Percentiles rank a stretch among this genome's conserved stretches.
Evolutionary conservation across 2,329 filamentous ascomycete species (phyloP).

Genomic region (Fusarium incarnatum): DNA sequence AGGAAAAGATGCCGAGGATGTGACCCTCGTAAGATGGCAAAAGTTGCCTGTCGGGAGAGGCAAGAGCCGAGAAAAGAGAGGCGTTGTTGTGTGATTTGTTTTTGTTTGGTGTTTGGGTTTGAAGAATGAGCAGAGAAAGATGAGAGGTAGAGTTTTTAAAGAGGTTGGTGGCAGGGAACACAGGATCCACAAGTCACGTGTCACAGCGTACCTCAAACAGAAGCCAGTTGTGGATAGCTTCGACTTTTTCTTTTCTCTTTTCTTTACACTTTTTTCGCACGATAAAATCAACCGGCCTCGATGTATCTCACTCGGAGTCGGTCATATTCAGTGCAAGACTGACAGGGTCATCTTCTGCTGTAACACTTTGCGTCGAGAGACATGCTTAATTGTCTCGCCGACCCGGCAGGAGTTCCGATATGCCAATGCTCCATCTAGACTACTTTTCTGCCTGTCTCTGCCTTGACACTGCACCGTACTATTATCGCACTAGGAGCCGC

Average conservation of each 20-base stretch:
- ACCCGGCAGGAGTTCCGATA: slow-evolving; percentile 50
- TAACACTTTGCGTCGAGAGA: slow-evolving; percentile 38
- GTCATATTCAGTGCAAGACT: slow-evolving; percentile 73
- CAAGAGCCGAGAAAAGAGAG: slow-evolving; percentile 12
- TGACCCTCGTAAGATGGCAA: slow-evolving; percentile 18
- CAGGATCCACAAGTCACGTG: slow-evolving; percentile 46
- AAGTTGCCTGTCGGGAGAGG: slow-evolving; percentile 21
- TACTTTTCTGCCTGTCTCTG: neutral
- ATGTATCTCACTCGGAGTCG: slow-evolving; percentile 63
- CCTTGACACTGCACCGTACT: neutral
- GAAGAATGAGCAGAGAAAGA: slow-evolving; percentile 1
- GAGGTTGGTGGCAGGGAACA: slow-evolving; percentile 4
- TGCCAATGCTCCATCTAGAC: slow-evolving; percentile 5
- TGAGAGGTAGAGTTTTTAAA: slow-evolving; percentile 34
- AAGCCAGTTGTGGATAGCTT: neutral
- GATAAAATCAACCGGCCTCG: slow-evolving; percentile 71
- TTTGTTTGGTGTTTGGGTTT: slow-evolving; percentile 11
- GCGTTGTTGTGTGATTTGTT: slow-evolving; percentile 10
- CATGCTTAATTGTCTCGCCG: slow-evolving; percentile 42
- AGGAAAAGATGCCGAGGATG: slow-evolving; percentile 2
- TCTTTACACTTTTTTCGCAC: slow-evolving; percentile 63
- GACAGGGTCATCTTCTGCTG: slow-evolving; percentile 51
- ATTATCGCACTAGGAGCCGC: neutral
- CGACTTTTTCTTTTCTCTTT: slow-evolving; percentile 43
- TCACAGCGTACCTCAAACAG: slow-evolving; percentile 12